Evolutionary conservation across 2,329 filamentous ascomycete species (phyloP).

Genomic region (Fusarium scirpi): DNA sequence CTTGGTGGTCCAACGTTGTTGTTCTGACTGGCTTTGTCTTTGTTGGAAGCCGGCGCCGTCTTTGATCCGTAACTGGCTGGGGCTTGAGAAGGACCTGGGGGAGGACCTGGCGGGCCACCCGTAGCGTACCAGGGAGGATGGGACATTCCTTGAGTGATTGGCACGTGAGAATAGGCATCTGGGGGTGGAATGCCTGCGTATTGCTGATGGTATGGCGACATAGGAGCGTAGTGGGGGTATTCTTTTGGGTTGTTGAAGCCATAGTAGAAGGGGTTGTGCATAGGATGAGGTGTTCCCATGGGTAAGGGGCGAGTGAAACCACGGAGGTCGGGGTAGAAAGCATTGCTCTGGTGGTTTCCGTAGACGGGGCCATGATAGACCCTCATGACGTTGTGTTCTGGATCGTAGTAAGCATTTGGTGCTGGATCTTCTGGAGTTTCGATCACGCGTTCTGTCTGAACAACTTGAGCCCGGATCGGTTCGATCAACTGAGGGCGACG

Average conservation of each 20-base stretch:
- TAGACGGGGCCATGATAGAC: slow-evolving; percentile 69
- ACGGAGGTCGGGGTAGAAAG: slow-evolving; percentile 59
- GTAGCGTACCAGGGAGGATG: slow-evolving; percentile 39
- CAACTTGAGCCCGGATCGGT: slow-evolving; percentile 61
- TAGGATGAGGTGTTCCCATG: slow-evolving; percentile 58
- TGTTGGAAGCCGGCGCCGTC: slow-evolving; percentile 27
- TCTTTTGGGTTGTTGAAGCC: slow-evolving; percentile 51
- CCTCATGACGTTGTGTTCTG: slow-evolving; percentile 63
- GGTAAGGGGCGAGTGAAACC: slow-evolving; percentile 52
- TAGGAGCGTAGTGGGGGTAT: slow-evolving; percentile 39
- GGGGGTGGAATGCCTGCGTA: slow-evolving; percentile 16
- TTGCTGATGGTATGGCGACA: slow-evolving; percentile 26
- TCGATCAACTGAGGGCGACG: slow-evolving; percentile 60
- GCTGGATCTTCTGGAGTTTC: slow-evolving; percentile 65
- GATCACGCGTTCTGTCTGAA: slow-evolving; percentile 68
- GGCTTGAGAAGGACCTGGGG: slow-evolving; percentile 24
- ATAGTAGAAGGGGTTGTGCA: slow-evolving; percentile 58
- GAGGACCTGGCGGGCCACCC: slow-evolving; percentile 37
- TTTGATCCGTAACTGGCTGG: slow-evolving; percentile 5
- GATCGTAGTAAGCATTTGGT: slow-evolving; percentile 71
- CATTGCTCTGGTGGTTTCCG: slow-evolving; percentile 60
- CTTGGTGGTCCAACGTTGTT: slow-evolving; percentile 50
- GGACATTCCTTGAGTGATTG: slow-evolving; percentile 50
- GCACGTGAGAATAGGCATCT: slow-evolving; percentile 44
- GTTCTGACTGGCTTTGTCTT: slow-evolving; percentile 44